Base-by-base conservation (phyloP, 495 filamentous ascomycete species). In the Talaromyces liani region DNA sequence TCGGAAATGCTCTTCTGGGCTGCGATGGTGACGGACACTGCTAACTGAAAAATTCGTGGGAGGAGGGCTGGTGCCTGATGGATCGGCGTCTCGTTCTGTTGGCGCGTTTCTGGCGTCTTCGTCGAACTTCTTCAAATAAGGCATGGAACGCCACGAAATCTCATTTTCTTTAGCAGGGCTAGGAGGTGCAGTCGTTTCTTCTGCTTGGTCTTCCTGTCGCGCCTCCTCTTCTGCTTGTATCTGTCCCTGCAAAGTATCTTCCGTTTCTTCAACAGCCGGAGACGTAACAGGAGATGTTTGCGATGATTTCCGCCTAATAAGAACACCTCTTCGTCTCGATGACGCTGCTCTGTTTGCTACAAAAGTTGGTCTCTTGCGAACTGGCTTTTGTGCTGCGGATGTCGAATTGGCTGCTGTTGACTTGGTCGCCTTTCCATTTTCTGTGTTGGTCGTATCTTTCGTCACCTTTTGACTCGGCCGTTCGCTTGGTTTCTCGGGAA, bases 271-370 rank as follows among this genome's bases (percentile, higher is more conserved):
- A 16, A 62, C 45, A 2, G 60, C 20, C n/a, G 60, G 60, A 31
- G 60, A 31, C 4, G 41, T 51, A 8, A 62, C 27, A 8, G 60
- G 60, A 33, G 65, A 70, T 25, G 60, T 22, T 58, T 77, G 78
- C 14, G 77, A 78, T 12, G 79, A 80, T 62, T 77, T 80, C 65
- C 75, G 75, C 27, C 79, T 73, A 61, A 71, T 73, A 31, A 79
- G 65, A 2, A 75, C 67, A 7, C 79, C 79, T 8, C 78, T 79
- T 62, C 72, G 76, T 65, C 74, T 76, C n/a, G 66, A 66, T 14
- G 71, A 72, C 4, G 61, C 64, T 51, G 65, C 61, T 53, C 73
- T 75, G 25, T 58, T 71, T 2, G 74, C 68, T 4, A 75, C 65
- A 34, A 78, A 66, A 22, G 72, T 65, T 1, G 77, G 47, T 57